Base-by-base conservation (phyloP, 2,329 filamentous ascomycete species). In the Colletotrichum costaricense region DNA sequence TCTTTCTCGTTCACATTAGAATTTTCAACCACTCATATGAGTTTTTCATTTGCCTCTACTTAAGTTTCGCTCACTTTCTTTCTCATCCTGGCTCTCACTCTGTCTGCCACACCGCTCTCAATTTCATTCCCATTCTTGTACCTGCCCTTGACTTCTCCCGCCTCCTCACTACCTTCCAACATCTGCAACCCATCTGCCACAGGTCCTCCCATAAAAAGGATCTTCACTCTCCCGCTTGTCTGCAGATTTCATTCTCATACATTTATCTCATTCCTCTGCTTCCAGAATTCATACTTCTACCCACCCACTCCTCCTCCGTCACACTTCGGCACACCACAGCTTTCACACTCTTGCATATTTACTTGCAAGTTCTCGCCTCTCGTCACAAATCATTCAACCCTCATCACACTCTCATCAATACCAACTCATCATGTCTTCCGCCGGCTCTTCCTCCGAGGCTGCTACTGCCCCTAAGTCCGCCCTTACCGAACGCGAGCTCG, bases 401-500 rank as follows among this genome's bases (percentile, higher is more conserved):
- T 22, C 42, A 49, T 49, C 19, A 5, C 19, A 49, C 16, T 26
- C 6, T 26, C 60, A 35, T 5, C 42, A 54, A 63, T 12, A 16
- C 19, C n/a, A 14, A 26, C 4, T 14, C 30, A 46, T n/a, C 59
- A 71, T 60, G 46, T 63, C 66, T 55, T 35, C 70, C 1, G 35
- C 63, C 14, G 2, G 3, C 26, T 22, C 33, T 28, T 55, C 49
- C 7, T 56, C 63, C 12, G 63, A 65, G 63, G 52, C 63, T 30
- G 6, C 24, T 8, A 22, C 63, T 56, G 6, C 19, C 9, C 33
- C 49, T 26, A 72, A 75, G 72, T 4, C 56, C 14, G 14, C 46
- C 22, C 76, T 79, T 55, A 78, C 75, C 19, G 75, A 76, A 0
- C 76, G 78, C 14, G 78, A 79, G 71, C 11, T 75, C 3, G 76